Evolutionary conservation across 768 basidiomycete species (phyloP).

Genomic region (Tulasnella sp.): DNA sequence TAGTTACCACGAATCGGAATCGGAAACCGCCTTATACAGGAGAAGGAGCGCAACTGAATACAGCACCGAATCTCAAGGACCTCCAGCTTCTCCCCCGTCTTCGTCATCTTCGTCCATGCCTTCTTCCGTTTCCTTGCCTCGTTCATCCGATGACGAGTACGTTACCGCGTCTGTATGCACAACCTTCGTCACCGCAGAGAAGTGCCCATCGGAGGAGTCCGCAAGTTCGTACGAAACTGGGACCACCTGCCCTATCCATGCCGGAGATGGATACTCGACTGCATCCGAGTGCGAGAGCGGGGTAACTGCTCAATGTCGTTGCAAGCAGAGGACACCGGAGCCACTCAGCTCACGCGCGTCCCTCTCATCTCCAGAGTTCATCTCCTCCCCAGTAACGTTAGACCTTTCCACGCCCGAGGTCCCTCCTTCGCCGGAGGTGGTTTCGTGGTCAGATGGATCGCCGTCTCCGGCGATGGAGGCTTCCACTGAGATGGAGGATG

Average conservation of each 20-base stretch:
- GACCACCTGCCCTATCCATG: slow-evolving; percentile 1
- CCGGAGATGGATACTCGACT: not conserved
- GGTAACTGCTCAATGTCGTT: slow-evolving; percentile 13
- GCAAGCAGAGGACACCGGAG: not conserved
- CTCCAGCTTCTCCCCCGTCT: not conserved
- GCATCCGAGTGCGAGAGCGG: slow-evolving; percentile 6
- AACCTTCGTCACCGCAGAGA: slow-evolving; percentile 7
- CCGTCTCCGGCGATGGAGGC: not conserved
- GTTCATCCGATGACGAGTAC: not conserved
- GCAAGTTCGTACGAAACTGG: not conserved
- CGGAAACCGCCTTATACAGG: not conserved
- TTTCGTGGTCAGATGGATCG: not conserved
- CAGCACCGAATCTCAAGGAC: not conserved
- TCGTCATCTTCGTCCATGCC: not conserved
- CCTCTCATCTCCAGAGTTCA: not conserved
- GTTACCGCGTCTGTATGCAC: slow-evolving; percentile 2
- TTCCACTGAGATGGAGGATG: too few relatives aligned
- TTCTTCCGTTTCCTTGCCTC: not conserved
- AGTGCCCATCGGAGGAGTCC: not conserved
- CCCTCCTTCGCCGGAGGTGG: not conserved
- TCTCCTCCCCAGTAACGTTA: not conserved
- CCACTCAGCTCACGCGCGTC: not conserved
- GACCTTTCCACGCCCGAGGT: not conserved
- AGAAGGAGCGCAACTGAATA: not conserved
- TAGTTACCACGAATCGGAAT: not conserved